These are phyloP conservation scores for Fusarium sp. DNA, from an alignment of 2,329 filamentous ascomycete genomes.

Conservation along the genomic window DNA sequence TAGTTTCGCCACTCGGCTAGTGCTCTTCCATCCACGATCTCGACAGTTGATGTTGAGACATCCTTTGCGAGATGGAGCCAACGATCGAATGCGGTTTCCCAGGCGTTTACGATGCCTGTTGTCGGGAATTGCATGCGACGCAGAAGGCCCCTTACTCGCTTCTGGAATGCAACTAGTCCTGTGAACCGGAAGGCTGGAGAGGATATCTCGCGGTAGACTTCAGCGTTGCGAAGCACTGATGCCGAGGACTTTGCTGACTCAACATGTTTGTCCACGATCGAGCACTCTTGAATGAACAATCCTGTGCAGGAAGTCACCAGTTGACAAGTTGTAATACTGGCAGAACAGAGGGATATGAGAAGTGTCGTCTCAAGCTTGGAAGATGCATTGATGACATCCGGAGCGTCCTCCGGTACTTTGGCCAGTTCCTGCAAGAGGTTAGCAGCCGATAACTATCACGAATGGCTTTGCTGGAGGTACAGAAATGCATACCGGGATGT, in stretches of 20 bases:
- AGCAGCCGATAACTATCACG: constrained; percentile 1
- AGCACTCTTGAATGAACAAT: constrained; percentile 68
- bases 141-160: constrained; percentile 67
- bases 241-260: constrained; percentile 59
- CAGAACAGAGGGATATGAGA: constrained; percentile 69
- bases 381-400: constrained; percentile 61
- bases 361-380: constrained; percentile 69
- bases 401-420: constrained; percentile 61
- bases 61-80: constrained; percentile 72
- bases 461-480: background rate
- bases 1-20: constrained; percentile 74
- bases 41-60: constrained; percentile 61
- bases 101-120: constrained; percentile 71
- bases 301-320: constrained; percentile 69
- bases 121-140: constrained; percentile 69
- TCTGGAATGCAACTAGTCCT: constrained; percentile 74
- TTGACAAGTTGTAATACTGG: constrained; percentile 71
- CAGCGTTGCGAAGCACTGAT: constrained; percentile 66
- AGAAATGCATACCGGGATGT: constrained; percentile 54
- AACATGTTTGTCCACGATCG: constrained; percentile 60
- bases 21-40: constrained; percentile 62
- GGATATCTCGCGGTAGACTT: constrained; percentile 68
- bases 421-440: constrained; percentile 58
- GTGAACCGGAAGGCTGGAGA: constrained; percentile 72
- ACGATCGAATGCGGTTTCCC: constrained; percentile 70